Percentiles rank a stretch among this genome's conserved stretches.
Conservation (phyloP, 208 protist species). For the Tetramitus jugosus region DNA sequence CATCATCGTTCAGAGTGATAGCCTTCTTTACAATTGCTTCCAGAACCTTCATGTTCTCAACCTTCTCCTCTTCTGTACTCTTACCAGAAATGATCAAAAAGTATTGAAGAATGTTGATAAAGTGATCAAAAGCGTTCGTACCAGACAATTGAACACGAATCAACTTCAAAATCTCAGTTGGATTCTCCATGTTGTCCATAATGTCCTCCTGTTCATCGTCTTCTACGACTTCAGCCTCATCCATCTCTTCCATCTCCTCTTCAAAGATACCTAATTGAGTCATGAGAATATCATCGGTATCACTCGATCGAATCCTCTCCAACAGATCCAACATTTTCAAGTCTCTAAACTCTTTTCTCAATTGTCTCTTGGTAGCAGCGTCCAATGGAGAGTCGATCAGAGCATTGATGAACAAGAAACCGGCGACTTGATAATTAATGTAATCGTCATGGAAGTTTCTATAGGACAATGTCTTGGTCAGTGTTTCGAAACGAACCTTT, state of each 20-base stretch:
- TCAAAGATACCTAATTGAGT: conserved; percentile 5
- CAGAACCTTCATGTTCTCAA: not conserved
- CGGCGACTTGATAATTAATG: not conserved
- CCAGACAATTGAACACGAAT: conserved; percentile 8
- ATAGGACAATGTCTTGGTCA: not conserved
- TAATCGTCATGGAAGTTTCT: not conserved
- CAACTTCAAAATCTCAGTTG: conserved; percentile 9
- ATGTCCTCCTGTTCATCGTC: not conserved
- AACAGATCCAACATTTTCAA: not conserved
- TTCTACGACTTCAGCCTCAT: not conserved
- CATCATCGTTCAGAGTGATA: not conserved
- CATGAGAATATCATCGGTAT: not conserved
- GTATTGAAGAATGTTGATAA: conserved; percentile 11
- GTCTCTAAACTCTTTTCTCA: conserved; percentile 2
- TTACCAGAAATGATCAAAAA: conserved; percentile 2
- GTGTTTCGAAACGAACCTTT: not conserved
- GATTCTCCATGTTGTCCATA: not conserved
- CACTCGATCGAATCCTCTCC: not conserved
- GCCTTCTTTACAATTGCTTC: conserved; percentile 2
- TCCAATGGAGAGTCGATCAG: not conserved
- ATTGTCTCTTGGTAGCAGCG: not conserved
- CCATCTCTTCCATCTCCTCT: not conserved
- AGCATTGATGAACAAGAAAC: not conserved
- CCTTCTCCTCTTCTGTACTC: conserved; percentile 7
- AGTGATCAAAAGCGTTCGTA: not conserved